Evolutionary conservation across 306 rosid genomes (phyloP), one percentile per base, ranked within the genome.

Genomic region (Cucurbita maxima): DNA sequence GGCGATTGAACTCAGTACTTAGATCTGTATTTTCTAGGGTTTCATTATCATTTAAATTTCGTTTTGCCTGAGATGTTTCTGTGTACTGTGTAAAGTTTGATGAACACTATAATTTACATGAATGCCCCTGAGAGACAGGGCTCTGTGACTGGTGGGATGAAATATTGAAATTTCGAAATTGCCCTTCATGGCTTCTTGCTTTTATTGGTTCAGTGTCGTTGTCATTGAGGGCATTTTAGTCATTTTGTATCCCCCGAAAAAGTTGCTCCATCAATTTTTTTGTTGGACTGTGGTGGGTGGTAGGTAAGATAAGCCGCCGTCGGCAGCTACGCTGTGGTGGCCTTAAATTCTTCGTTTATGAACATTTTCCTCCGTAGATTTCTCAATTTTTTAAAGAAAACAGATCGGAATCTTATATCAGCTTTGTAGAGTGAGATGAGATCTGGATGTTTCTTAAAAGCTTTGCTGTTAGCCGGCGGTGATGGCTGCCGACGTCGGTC

Each of bases 1-100:
- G 96, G 78, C 41, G 98, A 87, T 2, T 92, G 83, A 83, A 36
- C 6, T 0, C 6, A n/a, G 11, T 44, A 71, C 19, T 53, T 64
- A 47, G 87, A 84, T 79, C 89, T 80, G 47, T 72, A 20, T 58
- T 50, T 43, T 43, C 11, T 4, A 10, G 34, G 5, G 3, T 16
- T 60, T 58, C 4, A 30, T 58, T 47, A 14, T 11, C 18, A 10
- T 9, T 30, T 30, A 30, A 30, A 30, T 34, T 13, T 36, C 25
- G 6, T 12, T 25, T 34, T 34, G 40, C 14, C 1, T 58, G 36
- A 19, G n/a, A 58, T 58, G 16, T 52, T 57, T 57, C 22, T 18
- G 34, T 63, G 51, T 63, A 58, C 14, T 58, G 8, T 63, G 51
- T 63, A 61, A 37, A 59, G 66, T 44, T 37, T 61, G 16, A 50